Base-by-base conservation (phyloP, 2,329 filamentous ascomycete species). In the Trichoderma hamatum region DNA sequence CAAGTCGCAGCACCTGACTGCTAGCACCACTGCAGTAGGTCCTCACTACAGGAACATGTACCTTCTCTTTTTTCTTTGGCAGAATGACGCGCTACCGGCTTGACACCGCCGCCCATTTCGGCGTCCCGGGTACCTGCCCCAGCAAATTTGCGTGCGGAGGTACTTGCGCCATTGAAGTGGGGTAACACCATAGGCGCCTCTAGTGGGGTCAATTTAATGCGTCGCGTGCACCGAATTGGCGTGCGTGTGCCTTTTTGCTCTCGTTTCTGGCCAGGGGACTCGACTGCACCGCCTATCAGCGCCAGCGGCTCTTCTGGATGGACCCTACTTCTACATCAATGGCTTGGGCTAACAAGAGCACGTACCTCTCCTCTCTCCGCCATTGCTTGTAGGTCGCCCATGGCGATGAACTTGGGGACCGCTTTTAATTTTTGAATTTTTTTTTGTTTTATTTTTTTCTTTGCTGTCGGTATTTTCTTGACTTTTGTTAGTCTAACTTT, bases 1-100 rank as follows among this genome's bases (percentile, higher is more conserved):
- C 32, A 30, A 36, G 60, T 61, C 43, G 65, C 65, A 67, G 65
- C 65, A 68, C 65, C 65, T 68, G 65, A 68, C 65, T 68, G 32
- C 54, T 56, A n/a, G 46, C 51, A 19, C 39, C 39, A 28, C 54
- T 59, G 4, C 51, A 26, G 54, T 10, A 32, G 54, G 54, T 55
- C n/a, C n/a, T 58, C 39, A 26, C 54, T 59, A n/a, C 36, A 36
- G 34, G 34, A 21, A 13, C 43, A 43, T 26, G 32, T 19, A 30
- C 61, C 30, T 46, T 21, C 24, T n/a, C 49, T 24, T 36, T 16
- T 60, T 26, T 60, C 21, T 7, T 7, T n/a, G 55, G 43, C 56
- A 61, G 46, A 61, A 68, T 68, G 65, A 68, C 65, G 65, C 65
- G 65, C 65, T 68, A 61, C 65, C 65, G 63, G 14, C 39, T 66